Base-by-base conservation (phyloP, 352 stramenopile genomes). In the Phytophthora colocasiae region DNA sequence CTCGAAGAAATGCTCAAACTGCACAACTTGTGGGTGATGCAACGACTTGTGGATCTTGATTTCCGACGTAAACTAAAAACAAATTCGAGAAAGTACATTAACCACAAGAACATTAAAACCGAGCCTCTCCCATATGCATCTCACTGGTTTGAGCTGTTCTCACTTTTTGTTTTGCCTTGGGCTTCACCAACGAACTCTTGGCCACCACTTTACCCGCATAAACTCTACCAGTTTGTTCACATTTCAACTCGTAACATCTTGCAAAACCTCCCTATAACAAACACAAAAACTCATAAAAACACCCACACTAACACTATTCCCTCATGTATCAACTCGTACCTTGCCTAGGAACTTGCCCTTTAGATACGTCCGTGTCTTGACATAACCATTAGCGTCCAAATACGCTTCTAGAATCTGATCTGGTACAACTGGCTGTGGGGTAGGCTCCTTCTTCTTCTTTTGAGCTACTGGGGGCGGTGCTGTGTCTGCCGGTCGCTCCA, bases 1-100 rank as follows among this genome's bases (percentile, higher is more conserved):
- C 69, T 99, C 97, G 75, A 99, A 99, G 73, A 98, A 99, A 56
- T 98, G 96, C 51, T 99, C 96, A 73, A 99, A 99, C 67, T 98
- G 90, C 24, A 99, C 98, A 58, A 99, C 81, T 54, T 98, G 86
- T 11, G 80, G 72, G 68, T 99, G 97, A 53, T 97, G 90, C 51
- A 99, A 86, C 22, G 87, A 91, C 54, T 97, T 92, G 86, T 99
- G 97, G 69, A 99, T 99, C 76, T 99, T 99, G 77, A 99, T 99
- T 73, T 99, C 97, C 15, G 94, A 97, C 38, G 86, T 92, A 75
- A 96, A 94, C 85, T 93, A 73, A 45, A 27, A 38, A 57, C 51
- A 49, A 43, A 19, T 36, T 22, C 58, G 58, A 77, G 51, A 73
- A 77, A 73, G 65, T 48, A 87, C 92, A 87, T 7, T 92, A 73